Evolutionary conservation across 1,139 yeast genomes (phyloP).

Genomic region (Nadsonia commutata): DNA sequence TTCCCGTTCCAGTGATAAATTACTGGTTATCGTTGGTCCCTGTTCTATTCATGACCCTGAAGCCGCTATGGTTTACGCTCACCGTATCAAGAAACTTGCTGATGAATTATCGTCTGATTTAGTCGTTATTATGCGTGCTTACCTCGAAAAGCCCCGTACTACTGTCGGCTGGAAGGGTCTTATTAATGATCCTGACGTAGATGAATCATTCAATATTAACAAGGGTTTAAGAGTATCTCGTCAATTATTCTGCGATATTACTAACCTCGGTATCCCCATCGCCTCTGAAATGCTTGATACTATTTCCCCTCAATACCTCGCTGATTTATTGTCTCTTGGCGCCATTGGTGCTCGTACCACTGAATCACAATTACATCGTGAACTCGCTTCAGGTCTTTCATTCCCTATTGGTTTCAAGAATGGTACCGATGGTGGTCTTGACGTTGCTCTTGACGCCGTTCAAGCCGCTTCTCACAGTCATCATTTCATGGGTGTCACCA

Average conservation of each 20-base stretch:
- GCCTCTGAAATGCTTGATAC: constrained; percentile 98
- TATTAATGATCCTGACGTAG: constrained; percentile 91
- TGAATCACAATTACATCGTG: constrained; percentile 95
- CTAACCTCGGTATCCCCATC: constrained; percentile 62
- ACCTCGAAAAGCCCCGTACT: constrained; percentile 95
- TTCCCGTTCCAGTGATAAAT: constrained; percentile 61
- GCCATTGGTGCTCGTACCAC: constrained; percentile 99
- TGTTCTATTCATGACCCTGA: constrained; percentile 90
- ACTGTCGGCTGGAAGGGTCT: constrained; percentile 99
- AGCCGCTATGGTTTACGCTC: constrained; percentile 81
- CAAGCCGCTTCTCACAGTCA: constrained; percentile 86
- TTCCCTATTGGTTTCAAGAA: constrained; percentile 98
- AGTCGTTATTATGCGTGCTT: constrained; percentile 87
- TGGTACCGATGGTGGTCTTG: constrained; percentile 92
- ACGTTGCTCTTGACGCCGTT: constrained; percentile 89
- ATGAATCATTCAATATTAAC: constrained; percentile 85
- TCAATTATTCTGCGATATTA: constrained; percentile 71
- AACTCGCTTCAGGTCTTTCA: constrained; percentile 86
- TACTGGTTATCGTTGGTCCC: constrained; percentile 81
- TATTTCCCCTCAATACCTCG: constrained; percentile 91
- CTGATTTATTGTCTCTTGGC: constrained; percentile 84
- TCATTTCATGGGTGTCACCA: constrained; percentile 94
- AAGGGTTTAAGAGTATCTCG: constrained; percentile 84
- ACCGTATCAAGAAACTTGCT: constrained; percentile 47
- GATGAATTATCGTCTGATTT: constrained; percentile 62